Evolutionary conservation across 106 monocot genomes (phyloP).

Genomic region (Dendrobium officinale): DNA sequence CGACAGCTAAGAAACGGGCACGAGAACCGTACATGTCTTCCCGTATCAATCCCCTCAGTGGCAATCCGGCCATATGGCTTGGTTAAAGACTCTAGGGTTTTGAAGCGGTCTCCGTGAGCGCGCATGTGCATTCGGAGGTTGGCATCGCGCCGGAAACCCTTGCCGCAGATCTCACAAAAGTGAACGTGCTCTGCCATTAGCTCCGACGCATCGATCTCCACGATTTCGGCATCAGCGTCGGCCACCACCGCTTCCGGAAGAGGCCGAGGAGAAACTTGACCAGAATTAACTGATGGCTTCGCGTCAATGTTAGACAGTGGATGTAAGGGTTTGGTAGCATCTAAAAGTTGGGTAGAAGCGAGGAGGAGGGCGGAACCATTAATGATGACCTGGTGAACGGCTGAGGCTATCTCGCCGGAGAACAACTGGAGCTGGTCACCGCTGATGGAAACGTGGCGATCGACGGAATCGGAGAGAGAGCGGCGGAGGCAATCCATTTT

Average conservation of each 20-base stretch:
- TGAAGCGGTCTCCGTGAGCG: constrained; percentile 57
- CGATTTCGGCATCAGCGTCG: constrained; percentile 26
- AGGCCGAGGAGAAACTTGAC: not conserved
- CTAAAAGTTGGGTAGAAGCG: constrained; percentile 7
- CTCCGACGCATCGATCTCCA: constrained; percentile 47
- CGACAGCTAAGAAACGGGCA: constrained; percentile 54
- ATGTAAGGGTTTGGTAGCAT: not conserved
- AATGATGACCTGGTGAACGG: constrained; percentile 43
- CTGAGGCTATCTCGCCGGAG: constrained; percentile 41
- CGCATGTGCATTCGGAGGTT: constrained; percentile 86
- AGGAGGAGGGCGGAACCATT: constrained; percentile 40
- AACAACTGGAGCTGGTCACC: constrained; percentile 23
- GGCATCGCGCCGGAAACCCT: constrained; percentile 74
- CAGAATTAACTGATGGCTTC: not conserved
- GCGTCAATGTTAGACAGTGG: not conserved
- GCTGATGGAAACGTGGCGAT: constrained; percentile 5
- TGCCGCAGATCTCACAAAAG: constrained; percentile 57
- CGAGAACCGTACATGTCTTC: constrained; percentile 26
- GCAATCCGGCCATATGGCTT: constrained; percentile 10
- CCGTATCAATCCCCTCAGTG: not conserved
- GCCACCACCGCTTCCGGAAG: not conserved
- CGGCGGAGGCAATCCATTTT: constrained; percentile 31
- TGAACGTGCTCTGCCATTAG: constrained; percentile 47
- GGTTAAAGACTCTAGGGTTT: constrained; percentile 39
- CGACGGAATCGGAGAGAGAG: constrained; percentile 36